Conservation (phyloP, 768 basidiomycete genomes). For the Cystoderma amianthinum region DNA sequence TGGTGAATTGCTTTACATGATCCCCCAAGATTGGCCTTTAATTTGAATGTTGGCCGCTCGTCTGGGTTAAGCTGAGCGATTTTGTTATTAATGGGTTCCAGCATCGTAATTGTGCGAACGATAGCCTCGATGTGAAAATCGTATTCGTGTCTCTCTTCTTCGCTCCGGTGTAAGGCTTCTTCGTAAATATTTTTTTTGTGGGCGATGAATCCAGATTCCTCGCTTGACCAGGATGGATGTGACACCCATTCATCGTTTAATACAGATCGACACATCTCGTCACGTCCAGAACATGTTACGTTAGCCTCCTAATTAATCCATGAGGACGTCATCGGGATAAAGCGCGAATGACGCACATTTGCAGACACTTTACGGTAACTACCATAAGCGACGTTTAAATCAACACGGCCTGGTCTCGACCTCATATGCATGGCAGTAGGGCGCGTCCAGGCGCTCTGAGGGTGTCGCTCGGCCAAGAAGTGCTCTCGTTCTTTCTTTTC, state of each 20-base stretch:
- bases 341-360: constrained; percentile 49
- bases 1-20: constrained; percentile 87
- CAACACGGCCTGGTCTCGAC: constrained; percentile 49
- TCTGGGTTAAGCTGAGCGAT: constrained; percentile 73
- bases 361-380: constrained; percentile 86
- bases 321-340: too few relatives aligned
- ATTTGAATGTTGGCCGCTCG: constrained; percentile 74
- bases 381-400: constrained; percentile 69
- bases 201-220: constrained; percentile 86
- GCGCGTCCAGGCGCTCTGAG: constrained; percentile 42
- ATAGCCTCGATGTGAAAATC: constrained; percentile 98
- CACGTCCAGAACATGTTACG: constrained; percentile 88
- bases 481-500: constrained; percentile 59
- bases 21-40: constrained; percentile 86
- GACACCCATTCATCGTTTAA: constrained; percentile 99
- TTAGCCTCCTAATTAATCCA: constrained; percentile 60
- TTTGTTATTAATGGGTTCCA: constrained; percentile 89
- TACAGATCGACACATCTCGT: constrained; percentile 94
- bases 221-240: constrained; percentile 91
- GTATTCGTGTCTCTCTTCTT: constrained; percentile 98
- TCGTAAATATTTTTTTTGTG: constrained; percentile 96
- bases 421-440: constrained; percentile 35
- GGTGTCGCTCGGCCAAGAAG: constrained; percentile 39
- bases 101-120: constrained; percentile 78
- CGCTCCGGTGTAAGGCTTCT: constrained; percentile 91